Percentiles rank a stretch among this genome's conserved stretches.
Evolutionary conservation across 2,329 filamentous ascomycete genomes (phyloP).

Genomic region (Pseudogymnoascus sp.): DNA sequence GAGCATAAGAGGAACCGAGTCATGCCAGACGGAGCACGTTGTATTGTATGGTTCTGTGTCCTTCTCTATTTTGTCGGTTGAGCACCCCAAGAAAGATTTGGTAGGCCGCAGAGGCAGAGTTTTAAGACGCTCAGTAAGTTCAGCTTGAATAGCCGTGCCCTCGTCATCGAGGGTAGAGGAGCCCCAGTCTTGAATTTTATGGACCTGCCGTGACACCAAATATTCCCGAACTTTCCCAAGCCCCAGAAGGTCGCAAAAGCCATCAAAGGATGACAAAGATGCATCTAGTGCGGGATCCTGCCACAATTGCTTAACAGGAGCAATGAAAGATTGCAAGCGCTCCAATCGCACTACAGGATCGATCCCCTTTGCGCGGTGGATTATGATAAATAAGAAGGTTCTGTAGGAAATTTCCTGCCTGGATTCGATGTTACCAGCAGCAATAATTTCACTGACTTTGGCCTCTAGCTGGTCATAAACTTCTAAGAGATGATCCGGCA

Average conservation of each 20-base stretch:
- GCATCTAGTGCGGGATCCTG: constrained; percentile 60
- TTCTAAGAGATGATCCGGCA: constrained; percentile 82
- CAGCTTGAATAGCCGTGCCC: constrained; percentile 68
- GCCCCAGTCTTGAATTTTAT: constrained; percentile 77
- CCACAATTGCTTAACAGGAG: constrained; percentile 79
- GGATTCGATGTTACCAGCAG: constrained; percentile 66
- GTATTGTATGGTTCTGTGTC: constrained; percentile 65
- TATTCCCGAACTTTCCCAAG: constrained; percentile 77
- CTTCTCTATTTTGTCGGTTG: constrained; percentile 80
- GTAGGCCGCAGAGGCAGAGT: constrained; percentile 76
- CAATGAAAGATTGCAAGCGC: constrained; percentile 68
- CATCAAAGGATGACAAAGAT: constrained; percentile 64
- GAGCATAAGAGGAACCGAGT: constrained; percentile 74
- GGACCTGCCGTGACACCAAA: constrained; percentile 63
- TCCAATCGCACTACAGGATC: constrained; percentile 63
- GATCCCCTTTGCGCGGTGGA: constrained; percentile 76
- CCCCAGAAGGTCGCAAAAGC: constrained; percentile 73
- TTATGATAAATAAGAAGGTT: constrained; percentile 88
- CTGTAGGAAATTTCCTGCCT: constrained; percentile 79
- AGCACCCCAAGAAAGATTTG: constrained; percentile 86
- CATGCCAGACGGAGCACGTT: constrained; percentile 76
- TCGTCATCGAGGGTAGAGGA: constrained; percentile 67
- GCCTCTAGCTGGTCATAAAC: constrained; percentile 83
- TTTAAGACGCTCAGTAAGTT: constrained; percentile 62
- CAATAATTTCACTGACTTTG: constrained; percentile 73